A percentile compares a stretch with the other conserved stretches of the same genome.
Evolutionary conservation across 306 rosid genomes (phyloP).

Genomic region (Alnus glutinosa): DNA sequence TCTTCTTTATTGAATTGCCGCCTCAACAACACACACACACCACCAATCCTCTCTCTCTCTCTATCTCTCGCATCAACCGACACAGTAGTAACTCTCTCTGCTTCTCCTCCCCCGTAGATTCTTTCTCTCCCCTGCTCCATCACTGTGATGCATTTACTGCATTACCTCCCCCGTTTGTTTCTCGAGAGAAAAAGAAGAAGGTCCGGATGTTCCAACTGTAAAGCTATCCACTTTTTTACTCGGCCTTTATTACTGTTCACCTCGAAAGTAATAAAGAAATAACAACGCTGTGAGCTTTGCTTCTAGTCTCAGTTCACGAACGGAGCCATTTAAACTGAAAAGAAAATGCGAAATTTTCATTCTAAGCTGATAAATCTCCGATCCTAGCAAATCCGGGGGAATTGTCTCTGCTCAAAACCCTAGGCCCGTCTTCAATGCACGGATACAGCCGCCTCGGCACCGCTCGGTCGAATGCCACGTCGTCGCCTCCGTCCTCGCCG

Average conservation of each 20-base stretch:
- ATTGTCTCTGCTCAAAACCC: background rate
- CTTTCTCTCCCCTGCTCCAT: background rate
- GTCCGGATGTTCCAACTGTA: background rate
- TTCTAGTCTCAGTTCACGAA: background rate
- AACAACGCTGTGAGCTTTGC: background rate
- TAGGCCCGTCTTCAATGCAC: slow-evolving; percentile 47
- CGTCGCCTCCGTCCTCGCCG: slow-evolving; percentile 78
- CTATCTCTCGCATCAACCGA: background rate
- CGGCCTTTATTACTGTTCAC: background rate
- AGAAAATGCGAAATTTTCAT: background rate
- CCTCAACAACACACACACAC: too few species aligned
- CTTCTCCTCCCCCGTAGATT: background rate
- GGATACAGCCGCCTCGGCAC: slow-evolving; percentile 70
- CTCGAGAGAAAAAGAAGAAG: background rate
- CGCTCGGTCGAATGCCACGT: slow-evolving; percentile 43
- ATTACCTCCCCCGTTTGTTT: slow-evolving; percentile 7
- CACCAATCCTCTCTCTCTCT: background rate
- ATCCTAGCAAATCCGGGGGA: slow-evolving; percentile 14
- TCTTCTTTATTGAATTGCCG: background rate
- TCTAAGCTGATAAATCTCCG: slow-evolving; percentile 1
- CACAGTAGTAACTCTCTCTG: background rate
- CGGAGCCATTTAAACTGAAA: background rate
- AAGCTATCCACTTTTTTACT: background rate
- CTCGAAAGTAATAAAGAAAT: background rate
- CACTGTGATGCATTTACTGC: background rate